Base-by-base conservation (phyloP, 2,329 filamentous ascomycete species). In the Phialophora macrospora region DNA sequence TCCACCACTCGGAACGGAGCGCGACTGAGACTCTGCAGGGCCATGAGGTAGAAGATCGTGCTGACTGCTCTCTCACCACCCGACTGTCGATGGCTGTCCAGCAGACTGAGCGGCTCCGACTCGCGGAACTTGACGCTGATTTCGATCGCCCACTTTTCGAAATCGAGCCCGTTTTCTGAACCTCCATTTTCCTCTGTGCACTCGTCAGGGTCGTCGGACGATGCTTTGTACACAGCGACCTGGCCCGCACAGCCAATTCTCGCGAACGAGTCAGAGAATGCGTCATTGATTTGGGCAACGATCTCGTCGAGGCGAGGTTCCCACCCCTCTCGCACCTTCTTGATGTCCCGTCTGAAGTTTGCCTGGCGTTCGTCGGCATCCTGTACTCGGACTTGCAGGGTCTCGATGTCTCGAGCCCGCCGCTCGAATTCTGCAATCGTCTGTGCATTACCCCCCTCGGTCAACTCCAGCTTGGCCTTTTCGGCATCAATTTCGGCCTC, bases 41-140 rank as follows among this genome's bases (percentile, higher is more conserved):
- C 92, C 93, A 99, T 98, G 63, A 99, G 91, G 80, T 96, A 99
- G 84, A 98, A 99, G 75, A 98, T 96, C 14, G 95, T 99, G 24
- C 92, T 96, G 24, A 99, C 94, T 26, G 95, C 92, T 66, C 95
- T 90, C 80, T 99, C 95, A 70, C 95, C 95, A 73, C 95, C 95
- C 1, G 94, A 98, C 77, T 99, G 95, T 5, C 95, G 91, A 76
- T 98, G 93, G 52, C 92, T 90, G 73, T 96, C 90, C 26, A 99
- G 88, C 32, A 93, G 83, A 68, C 94, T 92, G 4, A 98, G 87
- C 2, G 85, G 86, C 76, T 98, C 95, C 75, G 89, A 87, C 74
- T 94, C 90, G 61, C 94, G 89, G 81, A 99, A 99, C 75, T 93
- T 96, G 76, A 99, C 95, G 77, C 90, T 89, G 75, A 99, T 96